Evolutionary conservation across 1,284 basidiomycete genomes (phyloP).

Genomic region (Acaromyces ingoldii): DNA sequence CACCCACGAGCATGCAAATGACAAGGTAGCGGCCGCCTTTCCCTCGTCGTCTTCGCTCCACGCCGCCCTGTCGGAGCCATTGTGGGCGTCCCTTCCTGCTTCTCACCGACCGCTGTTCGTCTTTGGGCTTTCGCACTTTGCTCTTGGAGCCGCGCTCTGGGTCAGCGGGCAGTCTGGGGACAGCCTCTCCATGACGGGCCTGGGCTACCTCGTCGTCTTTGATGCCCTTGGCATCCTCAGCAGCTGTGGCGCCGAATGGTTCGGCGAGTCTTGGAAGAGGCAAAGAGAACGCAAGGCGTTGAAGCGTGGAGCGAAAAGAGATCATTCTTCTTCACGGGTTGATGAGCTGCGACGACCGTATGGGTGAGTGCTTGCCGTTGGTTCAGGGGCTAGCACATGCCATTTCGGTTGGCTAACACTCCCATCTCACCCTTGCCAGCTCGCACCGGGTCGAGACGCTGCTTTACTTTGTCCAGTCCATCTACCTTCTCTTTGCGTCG

Average conservation of each 20-base stretch:
- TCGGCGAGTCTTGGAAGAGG: conserved; percentile 3
- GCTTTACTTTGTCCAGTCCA: conserved; percentile 75
- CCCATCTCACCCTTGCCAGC: not conserved
- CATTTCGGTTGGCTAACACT: not conserved
- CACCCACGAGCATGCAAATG: too few relatives aligned
- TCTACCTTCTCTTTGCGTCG: conserved; percentile 83
- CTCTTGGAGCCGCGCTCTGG: conserved; percentile 66
- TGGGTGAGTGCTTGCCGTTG: conserved; percentile 7
- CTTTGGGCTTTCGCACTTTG: conserved; percentile 55
- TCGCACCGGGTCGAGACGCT: conserved; percentile 69
- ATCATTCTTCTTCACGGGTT: too few relatives aligned
- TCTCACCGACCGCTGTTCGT: conserved; percentile 50
- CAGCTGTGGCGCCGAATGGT: not conserved
- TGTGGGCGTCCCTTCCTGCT: conserved; percentile 5
- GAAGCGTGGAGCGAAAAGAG: not conserved
- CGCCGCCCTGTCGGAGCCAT: too few relatives aligned
- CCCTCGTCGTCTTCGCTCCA: too few relatives aligned
- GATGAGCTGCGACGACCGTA: conserved; percentile 12
- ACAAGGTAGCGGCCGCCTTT: too few relatives aligned
- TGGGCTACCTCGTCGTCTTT: conserved; percentile 94
- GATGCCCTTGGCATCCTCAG: conserved; percentile 60
- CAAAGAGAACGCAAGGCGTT: not conserved
- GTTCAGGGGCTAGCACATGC: not conserved
- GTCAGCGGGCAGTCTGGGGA: conserved; percentile 83
- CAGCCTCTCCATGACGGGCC: conserved; percentile 76